These are phyloP conservation scores for Fusarium duplospermum DNA, from an alignment of 2,329 filamentous ascomycete species.

Conservation along the genomic window DNA sequence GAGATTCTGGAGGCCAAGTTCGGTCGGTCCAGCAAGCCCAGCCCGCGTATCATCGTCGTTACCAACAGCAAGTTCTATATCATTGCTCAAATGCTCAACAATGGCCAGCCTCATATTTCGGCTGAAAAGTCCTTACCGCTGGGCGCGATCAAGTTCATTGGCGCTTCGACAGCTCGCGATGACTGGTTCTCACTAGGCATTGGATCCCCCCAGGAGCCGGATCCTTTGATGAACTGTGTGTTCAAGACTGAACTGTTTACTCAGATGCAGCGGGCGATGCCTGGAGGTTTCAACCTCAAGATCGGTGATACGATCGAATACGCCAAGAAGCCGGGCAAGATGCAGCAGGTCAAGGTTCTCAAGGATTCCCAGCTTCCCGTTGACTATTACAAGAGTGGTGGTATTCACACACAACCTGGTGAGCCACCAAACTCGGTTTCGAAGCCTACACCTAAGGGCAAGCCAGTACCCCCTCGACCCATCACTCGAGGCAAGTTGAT, in stretches of 20 bases:
- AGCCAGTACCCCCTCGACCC: conserved; percentile 86
- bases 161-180: conserved; percentile 83
- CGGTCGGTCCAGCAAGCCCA: conserved; percentile 93
- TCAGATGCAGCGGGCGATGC: conserved; percentile 83
- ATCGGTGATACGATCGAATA: conserved; percentile 91
- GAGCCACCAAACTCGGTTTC: conserved; percentile 87
- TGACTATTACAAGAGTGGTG: conserved; percentile 94
- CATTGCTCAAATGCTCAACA: conserved; percentile 84
- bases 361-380: conserved; percentile 83
- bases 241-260: conserved; percentile 99
- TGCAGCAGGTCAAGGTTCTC: conserved; percentile 86
- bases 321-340: conserved; percentile 97
- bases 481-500: conserved; percentile 95
- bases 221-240: conserved; percentile 92
- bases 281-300: conserved; percentile 83
- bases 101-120: conserved; percentile 83
- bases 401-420: conserved; percentile 86
- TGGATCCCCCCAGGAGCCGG: conserved; percentile 89
- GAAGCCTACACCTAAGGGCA: conserved; percentile 86
- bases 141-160: conserved; percentile 88
- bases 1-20: conserved; percentile 95
- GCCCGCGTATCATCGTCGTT: conserved; percentile 85
- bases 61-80: conserved; percentile 91
- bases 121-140: conserved; percentile 86
- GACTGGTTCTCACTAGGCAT: conserved; percentile 97